Percentiles rank a stretch among this genome's conserved stretches.
Conservation (phyloP, 2,329 filamentous ascomycete genomes). For the Calycina marina region DNA sequence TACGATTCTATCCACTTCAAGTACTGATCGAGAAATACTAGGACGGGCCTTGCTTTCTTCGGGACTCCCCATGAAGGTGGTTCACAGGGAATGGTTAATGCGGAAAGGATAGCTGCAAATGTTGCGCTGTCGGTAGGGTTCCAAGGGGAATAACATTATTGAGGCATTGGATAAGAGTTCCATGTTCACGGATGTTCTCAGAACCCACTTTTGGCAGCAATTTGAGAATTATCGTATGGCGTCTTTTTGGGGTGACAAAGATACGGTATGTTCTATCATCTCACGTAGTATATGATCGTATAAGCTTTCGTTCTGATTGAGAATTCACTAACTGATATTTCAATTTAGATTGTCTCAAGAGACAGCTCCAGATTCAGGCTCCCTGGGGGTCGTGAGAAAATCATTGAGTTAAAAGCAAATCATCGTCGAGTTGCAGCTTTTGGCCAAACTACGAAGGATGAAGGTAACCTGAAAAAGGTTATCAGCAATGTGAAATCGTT, state of each 20-base stretch:
- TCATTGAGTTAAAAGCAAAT: slow-evolving; percentile 6
- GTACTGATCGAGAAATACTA: too few relatives aligned
- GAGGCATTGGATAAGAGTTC: slow-evolving; percentile 8
- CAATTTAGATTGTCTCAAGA: slow-evolving; percentile 4
- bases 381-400: slow-evolving; percentile 3
- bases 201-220: slow-evolving; percentile 3
- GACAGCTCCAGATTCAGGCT: slow-evolving; percentile 5
- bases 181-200: slow-evolving; percentile 13
- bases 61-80: slow-evolving; percentile 17
- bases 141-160: slow-evolving; percentile 9
- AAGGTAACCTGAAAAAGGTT: slow-evolving; percentile 5
- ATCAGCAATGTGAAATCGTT: slow-evolving; percentile 3
- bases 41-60: slow-evolving; percentile 16
- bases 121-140: slow-evolving; percentile 10
- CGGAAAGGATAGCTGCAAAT: slow-evolving; percentile 10
- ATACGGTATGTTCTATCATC: slow-evolving; percentile 10
- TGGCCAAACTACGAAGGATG: slow-evolving; percentile 2
- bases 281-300: too few relatives aligned
- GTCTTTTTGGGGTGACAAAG: slow-evolving; percentile 15
- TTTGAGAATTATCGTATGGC: slow-evolving; percentile 3
- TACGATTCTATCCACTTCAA: too few relatives aligned
- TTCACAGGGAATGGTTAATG: slow-evolving; percentile 8
- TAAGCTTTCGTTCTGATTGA: background rate
- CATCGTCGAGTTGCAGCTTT: slow-evolving; percentile 6
- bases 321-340: too few relatives aligned